Base-by-base conservation (phyloP, 179 eudicot genomes). In the Monotropa hypopitys region DNA sequence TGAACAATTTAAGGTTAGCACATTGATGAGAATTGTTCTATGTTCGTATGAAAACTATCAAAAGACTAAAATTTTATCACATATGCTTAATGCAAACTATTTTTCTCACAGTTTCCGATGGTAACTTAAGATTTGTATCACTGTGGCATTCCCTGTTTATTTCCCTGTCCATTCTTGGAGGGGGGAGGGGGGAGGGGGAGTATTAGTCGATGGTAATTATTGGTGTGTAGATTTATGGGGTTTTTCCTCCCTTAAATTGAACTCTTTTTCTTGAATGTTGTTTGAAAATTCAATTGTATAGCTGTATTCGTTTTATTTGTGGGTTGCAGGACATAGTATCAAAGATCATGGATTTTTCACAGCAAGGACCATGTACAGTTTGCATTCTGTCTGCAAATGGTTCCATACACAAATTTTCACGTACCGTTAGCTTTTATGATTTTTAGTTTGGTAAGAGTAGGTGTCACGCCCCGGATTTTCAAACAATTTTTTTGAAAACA, bases 341-440 rank as follows among this genome's bases (percentile, higher is more conserved):
- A 76, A 92, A 89, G 81, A 84, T 94, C 30, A 80, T 83, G 91
- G 91, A 88, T 5, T 94, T 93, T 67, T 89, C 95, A 12, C 94
- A 86, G 83, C 88, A 92, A 83, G 98, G 97, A 74, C 93, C 94
- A 33, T 89, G 97, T 1, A 91, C 98, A 18, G 85, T 92, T 77
- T 94, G 97, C 74, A 83, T 94, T 76, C 88, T 94, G 70, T 91
- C 96, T 42, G 98, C 98, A 70, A 92, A 90, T 89, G 98, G 98
- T 82, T 84, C 93, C 46, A 77, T 93, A n/a, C n/a, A n/a, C n/a
- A n/a, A n/a, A n/a, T n/a, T n/a, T n/a, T n/a, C n/a, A n/a, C n/a
- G n/a, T n/a, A n/a, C n/a, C n/a, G n/a, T n/a, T n/a, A n/a, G n/a
- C n/a, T n/a, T n/a, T n/a, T n/a, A n/a, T n/a, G n/a, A n/a, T n/a